Percentiles rank a stretch among this genome's conserved stretches.
These are phyloP conservation scores for Mycena metata DNA, from an alignment of 768 basidiomycete genomes.

Conservation along the genomic window DNA sequence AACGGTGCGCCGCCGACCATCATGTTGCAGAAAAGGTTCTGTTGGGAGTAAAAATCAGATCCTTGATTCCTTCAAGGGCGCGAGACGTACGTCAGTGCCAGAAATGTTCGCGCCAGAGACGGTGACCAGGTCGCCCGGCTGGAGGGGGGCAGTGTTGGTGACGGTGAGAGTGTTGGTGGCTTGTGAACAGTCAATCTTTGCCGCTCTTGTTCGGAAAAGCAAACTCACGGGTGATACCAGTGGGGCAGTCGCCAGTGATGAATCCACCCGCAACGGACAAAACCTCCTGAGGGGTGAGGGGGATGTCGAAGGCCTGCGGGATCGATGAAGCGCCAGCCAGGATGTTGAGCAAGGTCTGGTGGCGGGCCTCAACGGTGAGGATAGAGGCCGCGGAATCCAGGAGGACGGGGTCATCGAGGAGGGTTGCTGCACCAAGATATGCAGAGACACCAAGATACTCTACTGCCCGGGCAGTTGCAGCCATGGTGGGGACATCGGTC, in stretches of 20 bases:
- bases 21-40: constrained; percentile 83
- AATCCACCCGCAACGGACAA: constrained; percentile 78
- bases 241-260: constrained; percentile 73
- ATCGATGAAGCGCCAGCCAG: constrained; percentile 69
- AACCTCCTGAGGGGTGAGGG: constrained; percentile 77
- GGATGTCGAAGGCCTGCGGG: constrained; percentile 79
- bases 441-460: constrained; percentile 84
- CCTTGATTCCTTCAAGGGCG: background rate
- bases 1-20: constrained; percentile 70
- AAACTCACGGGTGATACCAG: constrained; percentile 66
- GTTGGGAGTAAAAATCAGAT: constrained; percentile 22
- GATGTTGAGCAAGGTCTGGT: constrained; percentile 83
- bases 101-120: constrained; percentile 73
- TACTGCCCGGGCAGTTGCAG: constrained; percentile 76
- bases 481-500: constrained; percentile 77
- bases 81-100: constrained; percentile 59
- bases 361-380: constrained; percentile 86
- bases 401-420: constrained; percentile 71
- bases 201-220: background rate
- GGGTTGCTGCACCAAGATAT: constrained; percentile 80
- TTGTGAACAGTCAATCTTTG: constrained; percentile 38
- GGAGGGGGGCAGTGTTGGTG: constrained; percentile 72
- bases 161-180: constrained; percentile 72
- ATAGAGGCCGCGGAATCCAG: constrained; percentile 80
- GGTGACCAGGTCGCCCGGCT: constrained; percentile 70